Percentiles rank a stretch among this genome's conserved stretches.
Evolutionary conservation across 129 eudicot species (phyloP).

Genomic region (carrot (Daucus carota)): DNA sequence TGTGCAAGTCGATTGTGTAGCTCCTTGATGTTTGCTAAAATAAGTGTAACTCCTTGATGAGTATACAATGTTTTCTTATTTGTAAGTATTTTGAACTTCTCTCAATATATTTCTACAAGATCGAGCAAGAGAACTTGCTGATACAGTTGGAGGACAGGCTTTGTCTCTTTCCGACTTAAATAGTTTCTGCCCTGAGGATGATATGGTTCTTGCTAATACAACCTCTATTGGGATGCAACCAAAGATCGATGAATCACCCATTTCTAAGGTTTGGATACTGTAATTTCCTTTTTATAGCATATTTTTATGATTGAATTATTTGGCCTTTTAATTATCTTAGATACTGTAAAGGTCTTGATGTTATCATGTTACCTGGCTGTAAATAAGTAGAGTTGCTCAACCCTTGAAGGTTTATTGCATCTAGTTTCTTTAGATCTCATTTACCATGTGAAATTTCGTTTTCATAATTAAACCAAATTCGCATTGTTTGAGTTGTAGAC

Average conservation of each 20-base stretch:
- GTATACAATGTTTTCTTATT: neutral
- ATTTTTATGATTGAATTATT: neutral
- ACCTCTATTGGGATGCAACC: conserved; percentile 99
- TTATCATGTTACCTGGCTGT: no score
- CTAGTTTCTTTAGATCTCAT: neutral
- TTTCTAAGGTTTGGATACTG: conserved; percentile 55
- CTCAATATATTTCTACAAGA: conserved; percentile 26
- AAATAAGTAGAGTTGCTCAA: neutral
- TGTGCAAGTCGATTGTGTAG: conserved; percentile 7
- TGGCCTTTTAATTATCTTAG: neutral
- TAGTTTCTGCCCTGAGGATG: conserved; percentile 59
- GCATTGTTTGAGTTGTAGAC: neutral
- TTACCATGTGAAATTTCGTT: no score
- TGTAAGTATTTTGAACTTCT: neutral
- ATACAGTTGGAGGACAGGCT: conserved; percentile 73
- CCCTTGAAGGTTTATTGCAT: neutral
- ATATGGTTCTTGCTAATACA: conserved; percentile 91
- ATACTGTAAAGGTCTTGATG: no score
- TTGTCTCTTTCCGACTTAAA: conserved; percentile 57
- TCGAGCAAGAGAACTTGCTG: conserved; percentile 77
- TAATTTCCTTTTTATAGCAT: neutral
- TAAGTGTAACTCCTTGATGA: conserved; percentile 15
- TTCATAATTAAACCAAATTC: no score
- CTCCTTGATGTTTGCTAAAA: conserved; percentile 9
- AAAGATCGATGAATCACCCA: conserved; percentile 71